Evolutionary conservation across 2,329 filamentous ascomycete genomes (phyloP), one percentile per base, ranked within the genome.

Genomic region (Sphaerulina musiva): DNA sequence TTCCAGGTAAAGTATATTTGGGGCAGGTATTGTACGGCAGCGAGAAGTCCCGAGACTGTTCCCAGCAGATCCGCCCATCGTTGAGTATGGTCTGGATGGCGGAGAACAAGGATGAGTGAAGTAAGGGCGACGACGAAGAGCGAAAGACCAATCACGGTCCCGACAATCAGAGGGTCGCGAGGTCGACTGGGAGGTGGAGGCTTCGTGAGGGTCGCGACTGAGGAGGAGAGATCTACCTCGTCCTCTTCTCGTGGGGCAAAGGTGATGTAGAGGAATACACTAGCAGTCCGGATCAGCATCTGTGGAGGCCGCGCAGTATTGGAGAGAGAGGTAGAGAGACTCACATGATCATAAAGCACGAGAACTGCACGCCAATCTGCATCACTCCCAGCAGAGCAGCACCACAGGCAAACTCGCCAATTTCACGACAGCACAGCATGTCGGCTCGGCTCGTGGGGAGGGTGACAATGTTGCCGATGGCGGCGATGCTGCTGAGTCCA

Each of bases 1-100:
- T 78, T 80, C 73, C 88, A 95, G 0, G 93, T 98, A 49, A 87
- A 96, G 74, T 84, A 90, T 60, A 98, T 95, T 73, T 98, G 93
- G 0, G 93, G 93, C 12, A 98, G 76, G 71, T 97, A 98, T 73
- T 98, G 93, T 20, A 97, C 80, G 0, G 82, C 86, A 0, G 93
- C 88, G 4, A 98, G 81, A 1, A 82, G 72, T 0, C 89, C 87
- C 14, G 89, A 84, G 69, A 88, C 81, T 55, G 95, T 75, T 1
- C 93, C 93, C 9, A 96, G 80, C 59, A 87, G 76, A 66, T 95
- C 90, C 14, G 93, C 92, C 89, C 90, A 97, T 29, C 75, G 74
- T 48, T 84, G 80, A 1, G 95, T 80, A 55, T 83, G 77, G 1
- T 76, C 66, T 0, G 86, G 87, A 9, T 79, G 75, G 11, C 80